Base-by-base conservation (phyloP, 2,329 filamentous ascomycete species). In the Camillea tinctor region DNA sequence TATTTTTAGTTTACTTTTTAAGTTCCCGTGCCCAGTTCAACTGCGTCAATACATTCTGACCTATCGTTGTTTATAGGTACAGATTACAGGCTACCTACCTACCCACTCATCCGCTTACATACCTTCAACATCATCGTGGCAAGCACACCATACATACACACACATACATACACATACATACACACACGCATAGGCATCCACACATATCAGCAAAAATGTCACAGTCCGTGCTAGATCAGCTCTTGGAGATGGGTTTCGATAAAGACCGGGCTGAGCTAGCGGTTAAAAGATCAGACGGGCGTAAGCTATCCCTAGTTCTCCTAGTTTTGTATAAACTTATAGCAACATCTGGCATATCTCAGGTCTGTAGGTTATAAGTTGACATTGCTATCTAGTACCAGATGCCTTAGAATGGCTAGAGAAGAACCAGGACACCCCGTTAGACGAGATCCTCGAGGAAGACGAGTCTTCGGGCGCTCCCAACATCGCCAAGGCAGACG, bases 341-440 rank as follows among this genome's bases (percentile, higher is more conserved):
- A 21, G 11, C n/a, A 13, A 48, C 19, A 40, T 20, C 4, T 19
- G 19, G 21, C 36, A 50, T 8, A 24, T 56, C 8, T n/a, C 48
- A 24, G 50, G 30, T 11, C n/a, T n/a, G 19, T 24, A 19, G 55
- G 52, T 8, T n/a, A 24, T 23, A 20, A n/a, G 50, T 8, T 24
- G 19, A 51, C 19, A 51, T 6, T 21, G 5, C 24, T 2, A 26
- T 50, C 58, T 64, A 94, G 91, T 97, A 52, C 89, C 95, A 73
- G 90, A 88, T 67, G 95, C 95, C 56, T 84, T 99, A 60, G 91
- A 97, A 78, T 99, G 95, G 95, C 85, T 99, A 1, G 93, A 96
- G 73, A 86, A 90, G 69, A 96, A 96, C 73, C 88, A 96, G 73
- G 92, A 97, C 75, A 96, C 91, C 69, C 83, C 91, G 1, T 74